Evolutionary conservation across 169 alveolate species (phyloP).

Genomic region (Plasmodium gaboni): DNA sequence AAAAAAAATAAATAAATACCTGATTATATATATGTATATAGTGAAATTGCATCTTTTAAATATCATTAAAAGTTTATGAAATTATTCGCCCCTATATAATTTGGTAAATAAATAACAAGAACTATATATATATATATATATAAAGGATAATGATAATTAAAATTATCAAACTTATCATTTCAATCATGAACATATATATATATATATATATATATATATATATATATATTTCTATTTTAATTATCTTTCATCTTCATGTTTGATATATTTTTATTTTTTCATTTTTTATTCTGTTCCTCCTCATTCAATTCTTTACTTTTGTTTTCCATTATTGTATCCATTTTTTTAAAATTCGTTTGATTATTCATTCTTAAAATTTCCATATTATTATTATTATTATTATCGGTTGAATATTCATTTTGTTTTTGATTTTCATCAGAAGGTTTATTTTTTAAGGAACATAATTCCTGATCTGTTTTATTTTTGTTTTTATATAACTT

Average conservation of each 20-base stretch:
- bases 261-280: background rate
- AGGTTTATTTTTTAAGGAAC: too few species aligned
- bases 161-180: too few species aligned
- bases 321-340: background rate
- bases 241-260: background rate
- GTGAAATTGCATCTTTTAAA: too few species aligned
- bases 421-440: slow-evolving; percentile 2
- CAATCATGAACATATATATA: too few species aligned
- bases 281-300: background rate
- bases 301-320: slow-evolving; percentile 1
- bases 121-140: too few species aligned
- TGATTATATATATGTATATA: too few species aligned
- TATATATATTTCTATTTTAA: background rate
- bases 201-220: background rate
- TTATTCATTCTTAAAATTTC: background rate
- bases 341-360: background rate
- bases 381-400: too few species aligned
- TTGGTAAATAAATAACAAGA: too few species aligned
- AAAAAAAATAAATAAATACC: too few species aligned
- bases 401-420: slow-evolving; percentile 5
- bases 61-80: too few species aligned
- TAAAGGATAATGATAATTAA: too few species aligned
- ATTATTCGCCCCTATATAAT: too few species aligned
- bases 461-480: background rate
- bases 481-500: background rate